These are phyloP conservation scores for Pseudodiploospora longispora DNA, from an alignment of 2,329 filamentous ascomycete genomes.

Conservation along the genomic window DNA sequence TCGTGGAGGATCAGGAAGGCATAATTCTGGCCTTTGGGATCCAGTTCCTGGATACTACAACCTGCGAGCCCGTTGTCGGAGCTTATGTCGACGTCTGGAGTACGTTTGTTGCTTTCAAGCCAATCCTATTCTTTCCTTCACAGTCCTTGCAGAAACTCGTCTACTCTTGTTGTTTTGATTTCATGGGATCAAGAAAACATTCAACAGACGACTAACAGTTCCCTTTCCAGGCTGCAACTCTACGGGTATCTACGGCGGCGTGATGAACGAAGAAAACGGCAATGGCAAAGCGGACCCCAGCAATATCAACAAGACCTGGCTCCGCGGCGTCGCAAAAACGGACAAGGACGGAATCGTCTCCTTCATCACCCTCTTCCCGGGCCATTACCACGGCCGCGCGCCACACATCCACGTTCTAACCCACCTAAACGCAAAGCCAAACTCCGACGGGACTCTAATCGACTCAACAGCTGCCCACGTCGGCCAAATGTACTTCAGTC, in stretches of 20 bases:
- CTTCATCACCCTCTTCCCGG: slow-evolving; percentile 35
- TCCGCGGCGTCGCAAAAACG: slow-evolving; percentile 32
- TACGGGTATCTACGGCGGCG: slow-evolving; percentile 36
- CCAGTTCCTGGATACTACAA: slow-evolving; percentile 37
- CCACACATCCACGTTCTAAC: slow-evolving; percentile 33
- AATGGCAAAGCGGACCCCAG: slow-evolving; percentile 16
- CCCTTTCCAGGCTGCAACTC: slow-evolving; percentile 29
- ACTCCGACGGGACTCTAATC: not conserved
- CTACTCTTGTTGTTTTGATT: no score
- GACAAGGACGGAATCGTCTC: slow-evolving; percentile 31
- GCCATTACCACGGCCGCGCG: slow-evolving; percentile 33
- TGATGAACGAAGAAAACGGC: slow-evolving; percentile 27
- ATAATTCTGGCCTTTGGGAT: slow-evolving; percentile 34
- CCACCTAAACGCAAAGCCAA: not conserved
- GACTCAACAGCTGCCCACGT: not conserved
- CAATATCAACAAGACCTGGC: slow-evolving; percentile 25
- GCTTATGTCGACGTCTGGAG: slow-evolving; percentile 36
- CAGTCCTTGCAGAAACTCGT: no score
- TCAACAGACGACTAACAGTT: not conserved
- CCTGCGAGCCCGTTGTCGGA: slow-evolving; percentile 32
- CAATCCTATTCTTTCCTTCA: not conserved
- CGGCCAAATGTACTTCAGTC: slow-evolving; percentile 4
- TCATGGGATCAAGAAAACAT: no score
- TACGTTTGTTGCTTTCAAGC: slow-evolving; percentile 3
- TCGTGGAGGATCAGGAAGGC: slow-evolving; percentile 32